Evolutionary conservation across 2,329 filamentous ascomycete species (phyloP).

Genomic region (Phyllosticta citribraziliensis): DNA sequence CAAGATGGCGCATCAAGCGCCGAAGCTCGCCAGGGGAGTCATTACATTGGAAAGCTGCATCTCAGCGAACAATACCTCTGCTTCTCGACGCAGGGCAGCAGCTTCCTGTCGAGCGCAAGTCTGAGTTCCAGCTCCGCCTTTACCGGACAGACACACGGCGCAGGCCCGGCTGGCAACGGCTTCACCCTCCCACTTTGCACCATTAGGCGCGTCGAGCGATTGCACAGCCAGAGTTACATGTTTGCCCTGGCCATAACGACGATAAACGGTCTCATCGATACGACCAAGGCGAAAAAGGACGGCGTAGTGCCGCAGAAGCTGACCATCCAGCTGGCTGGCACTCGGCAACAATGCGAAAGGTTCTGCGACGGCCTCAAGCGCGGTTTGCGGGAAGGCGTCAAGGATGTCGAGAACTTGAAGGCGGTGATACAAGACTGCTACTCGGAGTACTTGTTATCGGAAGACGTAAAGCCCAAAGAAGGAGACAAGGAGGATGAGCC

Average conservation of each 20-base stretch:
- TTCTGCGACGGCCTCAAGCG: conserved; percentile 96
- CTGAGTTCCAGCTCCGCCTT: conserved; percentile 72
- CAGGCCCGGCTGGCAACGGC: conserved; percentile 86
- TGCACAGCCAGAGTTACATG: conserved; percentile 85
- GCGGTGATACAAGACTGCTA: conserved; percentile 77
- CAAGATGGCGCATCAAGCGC: conserved; percentile 52
- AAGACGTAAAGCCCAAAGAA: conserved; percentile 24
- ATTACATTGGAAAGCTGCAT: conserved; percentile 87
- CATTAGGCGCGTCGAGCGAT: conserved; percentile 80
- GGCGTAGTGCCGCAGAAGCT: conserved; percentile 68
- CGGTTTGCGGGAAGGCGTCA: conserved; percentile 75
- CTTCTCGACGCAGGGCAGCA: conserved; percentile 88
- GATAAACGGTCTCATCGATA: conserved; percentile 59
- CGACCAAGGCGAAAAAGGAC: conserved; percentile 36
- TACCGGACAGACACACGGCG: conserved; percentile 86
- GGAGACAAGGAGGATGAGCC: conserved; percentile 22
- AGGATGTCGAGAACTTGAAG: conserved; percentile 76
- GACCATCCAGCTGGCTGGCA: conserved; percentile 83
- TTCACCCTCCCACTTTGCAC: conserved; percentile 90
- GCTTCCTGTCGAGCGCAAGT: conserved; percentile 73
- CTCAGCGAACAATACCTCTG: conserved; percentile 91
- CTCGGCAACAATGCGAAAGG: conserved; percentile 77
- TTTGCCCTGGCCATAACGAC: conserved; percentile 93
- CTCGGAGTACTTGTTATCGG: conserved; percentile 53
- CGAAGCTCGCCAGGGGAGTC: conserved; percentile 60